phyloP scores from a whole-genome alignment of 352 stramenopile genomes.

The Pythium myriotylum region DNA sequence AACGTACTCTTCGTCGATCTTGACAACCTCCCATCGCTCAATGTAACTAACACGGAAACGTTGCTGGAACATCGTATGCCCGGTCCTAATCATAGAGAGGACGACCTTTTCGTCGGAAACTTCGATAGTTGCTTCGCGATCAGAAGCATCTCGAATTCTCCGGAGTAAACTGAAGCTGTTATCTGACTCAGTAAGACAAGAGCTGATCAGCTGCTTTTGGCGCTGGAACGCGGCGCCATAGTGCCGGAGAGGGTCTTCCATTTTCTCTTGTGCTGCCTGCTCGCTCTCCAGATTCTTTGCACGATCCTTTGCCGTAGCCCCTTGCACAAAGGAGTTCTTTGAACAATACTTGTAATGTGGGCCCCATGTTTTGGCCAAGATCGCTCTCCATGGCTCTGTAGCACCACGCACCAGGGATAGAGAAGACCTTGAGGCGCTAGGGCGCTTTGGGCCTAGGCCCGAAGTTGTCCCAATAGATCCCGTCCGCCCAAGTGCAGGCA shows the following conservation, averaged over 20 bases:
- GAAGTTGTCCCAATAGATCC: constrained; percentile 1
- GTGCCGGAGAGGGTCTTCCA: constrained; percentile 16
- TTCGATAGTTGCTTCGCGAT: constrained; percentile 36
- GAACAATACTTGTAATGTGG: constrained; percentile 23
- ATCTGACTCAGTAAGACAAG: constrained; percentile 4
- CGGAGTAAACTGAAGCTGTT: constrained; percentile 13
- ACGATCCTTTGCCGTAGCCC: neutral
- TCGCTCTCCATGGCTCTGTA: constrained; percentile 9
- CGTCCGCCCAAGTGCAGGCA: constrained; percentile 1
- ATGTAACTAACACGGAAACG: constrained; percentile 81
- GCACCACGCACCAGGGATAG: too few species aligned
- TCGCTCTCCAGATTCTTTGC: constrained; percentile 2
- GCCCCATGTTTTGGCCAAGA: constrained; percentile 24
- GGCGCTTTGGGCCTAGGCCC: constrained; percentile 1
- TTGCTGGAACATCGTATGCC: constrained; percentile 66
- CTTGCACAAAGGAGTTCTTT: constrained; percentile 20
- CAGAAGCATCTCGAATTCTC: constrained; percentile 4
- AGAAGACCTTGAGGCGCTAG: constrained; percentile 3
- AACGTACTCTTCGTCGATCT: constrained; percentile 50
- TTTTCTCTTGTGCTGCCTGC: neutral
- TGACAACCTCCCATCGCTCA: constrained; percentile 70
- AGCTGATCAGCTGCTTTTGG: constrained; percentile 2
- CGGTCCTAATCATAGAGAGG: constrained; percentile 52
- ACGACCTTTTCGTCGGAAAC: constrained; percentile 54
- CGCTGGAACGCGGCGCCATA: constrained; percentile 22